Percentiles rank a stretch among this genome's conserved stretches.
Evolutionary conservation across 805 yeast genomes (phyloP).

Genomic region (Blastobotrys muscicola): DNA sequence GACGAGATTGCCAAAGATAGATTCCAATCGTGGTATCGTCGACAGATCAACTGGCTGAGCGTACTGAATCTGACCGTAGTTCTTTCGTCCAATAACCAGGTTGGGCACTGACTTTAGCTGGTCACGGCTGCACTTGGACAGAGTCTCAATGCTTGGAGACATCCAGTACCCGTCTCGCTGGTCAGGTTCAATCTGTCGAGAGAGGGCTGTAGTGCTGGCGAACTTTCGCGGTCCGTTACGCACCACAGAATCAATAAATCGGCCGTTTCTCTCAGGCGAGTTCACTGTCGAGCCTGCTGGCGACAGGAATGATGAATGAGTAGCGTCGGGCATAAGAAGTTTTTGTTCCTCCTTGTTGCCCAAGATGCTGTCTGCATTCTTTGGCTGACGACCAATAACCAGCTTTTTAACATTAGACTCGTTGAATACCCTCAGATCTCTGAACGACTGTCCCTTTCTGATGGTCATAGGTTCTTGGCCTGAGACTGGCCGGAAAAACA

Average conservation of each 20-base stretch:
- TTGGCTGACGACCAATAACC: slow-evolving; percentile 5
- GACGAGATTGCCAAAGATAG: slow-evolving; percentile 56
- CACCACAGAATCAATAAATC: too few species aligned
- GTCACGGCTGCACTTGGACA: slow-evolving; percentile 44
- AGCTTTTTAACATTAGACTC: slow-evolving; percentile 6
- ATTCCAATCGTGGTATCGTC: slow-evolving; percentile 44
- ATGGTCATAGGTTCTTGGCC: not conserved
- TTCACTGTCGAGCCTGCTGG: too few species aligned
- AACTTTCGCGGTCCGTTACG: too few species aligned
- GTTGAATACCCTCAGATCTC: too few species aligned
- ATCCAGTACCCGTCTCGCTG: slow-evolving; percentile 56
- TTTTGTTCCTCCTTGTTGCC: not conserved
- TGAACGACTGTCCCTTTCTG: too few species aligned
- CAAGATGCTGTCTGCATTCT: not conserved
- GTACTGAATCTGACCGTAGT: slow-evolving; percentile 64
- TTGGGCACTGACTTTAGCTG: slow-evolving; percentile 52
- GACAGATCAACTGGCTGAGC: slow-evolving; percentile 71
- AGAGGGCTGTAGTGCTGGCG: too few species aligned
- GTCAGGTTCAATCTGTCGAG: too few species aligned
- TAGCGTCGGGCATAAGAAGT: too few species aligned
- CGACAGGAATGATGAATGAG: too few species aligned
- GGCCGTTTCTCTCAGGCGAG: too few species aligned
- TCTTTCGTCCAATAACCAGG: slow-evolving; percentile 63
- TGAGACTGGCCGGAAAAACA: not conserved
- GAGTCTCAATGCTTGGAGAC: slow-evolving; percentile 56